Evolutionary conservation across 257 asterid species (phyloP).

Genomic region (Nicotiana tabacum): DNA sequence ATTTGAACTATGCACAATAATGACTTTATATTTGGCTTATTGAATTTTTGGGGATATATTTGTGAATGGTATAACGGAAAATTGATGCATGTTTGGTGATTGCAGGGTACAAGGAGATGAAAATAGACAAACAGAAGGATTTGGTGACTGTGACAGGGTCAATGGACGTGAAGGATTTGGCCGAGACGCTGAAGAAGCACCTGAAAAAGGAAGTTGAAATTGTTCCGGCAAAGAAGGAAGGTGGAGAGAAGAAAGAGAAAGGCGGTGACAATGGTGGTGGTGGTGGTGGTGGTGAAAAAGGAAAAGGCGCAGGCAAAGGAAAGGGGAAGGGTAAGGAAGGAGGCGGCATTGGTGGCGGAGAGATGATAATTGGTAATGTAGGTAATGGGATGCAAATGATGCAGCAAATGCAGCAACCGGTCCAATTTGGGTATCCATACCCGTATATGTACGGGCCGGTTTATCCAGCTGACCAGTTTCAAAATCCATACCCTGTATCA

Average conservation of each 20-base stretch:
- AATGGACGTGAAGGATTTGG: constrained; percentile 68
- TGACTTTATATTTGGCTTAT: not conserved
- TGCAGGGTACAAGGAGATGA: constrained; percentile 60
- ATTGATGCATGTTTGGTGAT: not conserved
- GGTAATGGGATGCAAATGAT: constrained; percentile 18
- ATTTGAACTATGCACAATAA: not conserved
- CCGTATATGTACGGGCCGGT: constrained; percentile 37
- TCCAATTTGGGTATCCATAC: constrained; percentile 22
- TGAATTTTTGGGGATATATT: not conserved
- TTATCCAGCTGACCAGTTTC: constrained; percentile 26
- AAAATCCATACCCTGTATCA: constrained; percentile 22
- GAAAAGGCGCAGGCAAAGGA: constrained; percentile 8
- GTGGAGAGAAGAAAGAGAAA: constrained; percentile 29
- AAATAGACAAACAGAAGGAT: constrained; percentile 58
- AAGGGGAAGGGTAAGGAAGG: not conserved
- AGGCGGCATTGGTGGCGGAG: not conserved
- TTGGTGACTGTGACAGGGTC: constrained; percentile 78
- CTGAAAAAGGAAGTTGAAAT: constrained; percentile 58
- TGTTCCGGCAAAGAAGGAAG: constrained; percentile 58
- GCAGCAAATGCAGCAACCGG: constrained; percentile 9
- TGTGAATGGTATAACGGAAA: not conserved
- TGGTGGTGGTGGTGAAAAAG: constrained; percentile 14
- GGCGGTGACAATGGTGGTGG: constrained; percentile 22
- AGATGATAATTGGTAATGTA: constrained; percentile 16
- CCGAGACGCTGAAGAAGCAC: constrained; percentile 55